phyloP scores from a whole-genome alignment of 768 basidiomycete genomes.

The Mycena vitilis region DNA sequence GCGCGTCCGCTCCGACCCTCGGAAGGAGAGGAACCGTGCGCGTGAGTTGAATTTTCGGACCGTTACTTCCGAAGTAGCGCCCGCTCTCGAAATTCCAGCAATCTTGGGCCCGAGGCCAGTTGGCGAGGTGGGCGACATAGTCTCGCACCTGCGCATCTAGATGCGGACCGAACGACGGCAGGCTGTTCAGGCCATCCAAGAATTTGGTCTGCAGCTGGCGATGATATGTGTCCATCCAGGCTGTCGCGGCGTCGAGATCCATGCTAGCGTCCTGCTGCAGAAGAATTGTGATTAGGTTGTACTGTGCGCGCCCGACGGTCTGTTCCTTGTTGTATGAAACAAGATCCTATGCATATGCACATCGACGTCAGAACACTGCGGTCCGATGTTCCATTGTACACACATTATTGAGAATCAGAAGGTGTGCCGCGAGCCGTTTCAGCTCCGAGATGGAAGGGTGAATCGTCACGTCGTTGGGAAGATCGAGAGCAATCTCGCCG shows the following conservation, averaged over 20 bases:
- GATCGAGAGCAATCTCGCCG: not conserved
- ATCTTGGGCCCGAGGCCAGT: not conserved
- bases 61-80: constrained; percentile 1
- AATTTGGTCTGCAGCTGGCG: not conserved
- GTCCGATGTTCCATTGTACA: not conserved
- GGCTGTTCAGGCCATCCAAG: not conserved
- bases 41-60: not conserved
- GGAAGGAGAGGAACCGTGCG: not conserved
- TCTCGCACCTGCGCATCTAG: not conserved
- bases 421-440: not conserved
- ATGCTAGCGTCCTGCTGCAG: not conserved
- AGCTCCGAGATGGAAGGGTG: not conserved
- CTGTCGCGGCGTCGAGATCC: not conserved
- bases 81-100: constrained; percentile 9
- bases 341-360: not conserved
- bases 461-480: not conserved
- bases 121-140: not conserved
- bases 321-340: constrained; percentile 5
- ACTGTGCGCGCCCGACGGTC: not conserved
- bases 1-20: not conserved
- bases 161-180: not conserved
- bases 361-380: too few species aligned
- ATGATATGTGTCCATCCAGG: not conserved
- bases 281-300: not conserved
- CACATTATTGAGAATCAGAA: constrained; percentile 6